Conservation (phyloP, 495 filamentous ascomycete genomes). For the Ascodesmis nigricans region DNA sequence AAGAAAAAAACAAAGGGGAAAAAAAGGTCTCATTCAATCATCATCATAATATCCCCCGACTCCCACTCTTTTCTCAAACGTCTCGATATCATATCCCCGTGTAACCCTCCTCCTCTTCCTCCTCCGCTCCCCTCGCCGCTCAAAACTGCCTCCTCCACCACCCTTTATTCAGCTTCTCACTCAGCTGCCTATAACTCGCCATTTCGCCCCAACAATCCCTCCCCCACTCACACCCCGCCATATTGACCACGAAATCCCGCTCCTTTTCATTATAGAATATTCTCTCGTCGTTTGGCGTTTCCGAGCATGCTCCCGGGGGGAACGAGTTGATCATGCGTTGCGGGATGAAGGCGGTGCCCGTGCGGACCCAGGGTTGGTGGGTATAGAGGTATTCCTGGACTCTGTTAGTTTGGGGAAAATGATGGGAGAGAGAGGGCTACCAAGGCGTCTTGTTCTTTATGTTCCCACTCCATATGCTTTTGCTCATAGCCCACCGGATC, state of each 20-base stretch:
- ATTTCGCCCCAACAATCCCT: constrained; percentile 97
- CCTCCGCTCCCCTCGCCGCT: too few species aligned
- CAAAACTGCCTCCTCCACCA: constrained; percentile 39
- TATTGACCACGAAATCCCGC: constrained; percentile 91
- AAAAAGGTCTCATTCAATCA: too few species aligned
- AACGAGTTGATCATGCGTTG: constrained; percentile 91
- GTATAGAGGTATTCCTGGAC: constrained; percentile 59
- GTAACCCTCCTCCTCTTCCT: too few species aligned
- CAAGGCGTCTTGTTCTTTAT: constrained; percentile 91
- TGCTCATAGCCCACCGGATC: constrained; percentile 96
- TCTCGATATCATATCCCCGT: too few species aligned
- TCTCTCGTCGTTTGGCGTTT: constrained; percentile 40
- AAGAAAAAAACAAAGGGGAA: too few species aligned
- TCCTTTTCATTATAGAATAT: constrained; percentile 75
- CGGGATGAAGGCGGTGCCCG: constrained; percentile 68
- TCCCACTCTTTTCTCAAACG: too few species aligned
- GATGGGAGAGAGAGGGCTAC: constrained; percentile 4
- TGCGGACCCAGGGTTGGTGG: constrained; percentile 80
- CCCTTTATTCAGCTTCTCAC: constrained; percentile 64
- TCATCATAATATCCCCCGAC: too few species aligned
- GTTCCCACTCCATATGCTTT: constrained; percentile 97
- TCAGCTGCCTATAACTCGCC: constrained; percentile 73
- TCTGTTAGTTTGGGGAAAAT: too few species aligned
- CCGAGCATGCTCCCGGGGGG: constrained; percentile 68
- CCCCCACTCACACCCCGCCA: constrained; percentile 94